A percentile compares a stretch with the other conserved stretches of the same genome.
Conservation (phyloP, 169 alveolate species). For the Eimeria brunetti region DNA sequence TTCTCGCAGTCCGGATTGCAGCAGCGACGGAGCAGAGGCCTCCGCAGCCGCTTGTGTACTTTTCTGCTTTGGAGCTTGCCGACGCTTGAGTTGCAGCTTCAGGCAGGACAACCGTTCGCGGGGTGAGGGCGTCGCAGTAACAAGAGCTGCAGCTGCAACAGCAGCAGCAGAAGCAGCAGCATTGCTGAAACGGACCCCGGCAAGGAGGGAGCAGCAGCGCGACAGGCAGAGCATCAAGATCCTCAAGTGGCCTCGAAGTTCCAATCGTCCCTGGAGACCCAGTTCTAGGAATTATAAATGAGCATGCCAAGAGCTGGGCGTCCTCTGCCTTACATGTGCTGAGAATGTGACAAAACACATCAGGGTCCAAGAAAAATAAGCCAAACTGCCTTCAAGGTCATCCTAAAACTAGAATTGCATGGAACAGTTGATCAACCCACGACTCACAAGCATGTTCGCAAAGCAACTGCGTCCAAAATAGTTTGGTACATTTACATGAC, state of each 20-base stretch:
- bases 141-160: slow-evolving; percentile 66
- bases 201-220: slow-evolving; percentile 53
- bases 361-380: neutral
- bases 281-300: slow-evolving; percentile 1
- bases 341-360: neutral
- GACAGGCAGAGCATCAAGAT: slow-evolving; percentile 51
- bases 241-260: slow-evolving; percentile 27
- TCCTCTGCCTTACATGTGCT: slow-evolving; percentile 72
- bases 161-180: slow-evolving; percentile 75
- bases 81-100: neutral
- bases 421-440: neutral
- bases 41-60: slow-evolving; percentile 21
- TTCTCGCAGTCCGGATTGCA: slow-evolving; percentile 22
- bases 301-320: slow-evolving; percentile 67
- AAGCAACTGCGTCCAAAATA: neutral
- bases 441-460: neutral
- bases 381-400: neutral
- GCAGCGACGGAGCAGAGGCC: slow-evolving; percentile 71
- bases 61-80: neutral
- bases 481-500: neutral
- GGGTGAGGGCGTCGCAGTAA: neutral
- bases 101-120: neutral
- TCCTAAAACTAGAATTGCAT: neutral
- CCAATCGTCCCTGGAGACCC: neutral
- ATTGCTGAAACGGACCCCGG: slow-evolving; percentile 33